Evolutionary conservation across 192 early-diverging fungal species (phyloP).

Genomic region (Phlyctochytrium arcticum): DNA sequence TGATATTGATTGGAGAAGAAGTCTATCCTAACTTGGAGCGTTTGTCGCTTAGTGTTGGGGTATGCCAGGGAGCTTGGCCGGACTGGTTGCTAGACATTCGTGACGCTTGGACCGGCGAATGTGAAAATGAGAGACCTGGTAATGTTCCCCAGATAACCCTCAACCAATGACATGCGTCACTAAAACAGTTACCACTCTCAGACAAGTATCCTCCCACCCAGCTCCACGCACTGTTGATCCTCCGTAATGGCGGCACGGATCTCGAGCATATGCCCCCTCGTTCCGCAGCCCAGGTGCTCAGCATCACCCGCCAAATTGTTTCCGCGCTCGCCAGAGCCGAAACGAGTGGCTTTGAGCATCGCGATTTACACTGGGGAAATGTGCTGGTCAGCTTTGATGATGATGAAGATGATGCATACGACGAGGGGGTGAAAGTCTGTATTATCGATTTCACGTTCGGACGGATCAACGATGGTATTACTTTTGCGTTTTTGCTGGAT

Average conservation of each 20-base stretch:
- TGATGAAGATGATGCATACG: conserved; percentile 1
- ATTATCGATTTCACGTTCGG: conserved; percentile 46
- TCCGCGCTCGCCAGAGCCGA: conserved; percentile 46
- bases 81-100: conserved; percentile 61
- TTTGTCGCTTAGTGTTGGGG: conserved; percentile 47
- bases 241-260: conserved; percentile 71
- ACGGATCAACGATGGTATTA: conserved; percentile 18
- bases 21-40: no score
- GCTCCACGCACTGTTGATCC: conserved; percentile 67
- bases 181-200: no score
- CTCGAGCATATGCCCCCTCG: conserved; percentile 53
- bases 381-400: conserved; percentile 25
- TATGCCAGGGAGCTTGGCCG: conserved; percentile 69
- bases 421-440: conserved; percentile 27
- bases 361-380: conserved; percentile 56
- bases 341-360: conserved; percentile 43
- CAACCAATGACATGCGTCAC: no score
- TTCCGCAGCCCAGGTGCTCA: conserved; percentile 40
- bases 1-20: not conserved
- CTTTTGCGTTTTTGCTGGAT: not conserved
- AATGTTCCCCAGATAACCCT: conserved; percentile 3
- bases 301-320: conserved; percentile 67
- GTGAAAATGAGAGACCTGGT: conserved; percentile 72
- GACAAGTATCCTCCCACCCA: conserved; percentile 65
- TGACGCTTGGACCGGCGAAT: conserved; percentile 64